phyloP scores from a whole-genome alignment of 768 basidiomycete species.

The Psilocybe sp. region DNA sequence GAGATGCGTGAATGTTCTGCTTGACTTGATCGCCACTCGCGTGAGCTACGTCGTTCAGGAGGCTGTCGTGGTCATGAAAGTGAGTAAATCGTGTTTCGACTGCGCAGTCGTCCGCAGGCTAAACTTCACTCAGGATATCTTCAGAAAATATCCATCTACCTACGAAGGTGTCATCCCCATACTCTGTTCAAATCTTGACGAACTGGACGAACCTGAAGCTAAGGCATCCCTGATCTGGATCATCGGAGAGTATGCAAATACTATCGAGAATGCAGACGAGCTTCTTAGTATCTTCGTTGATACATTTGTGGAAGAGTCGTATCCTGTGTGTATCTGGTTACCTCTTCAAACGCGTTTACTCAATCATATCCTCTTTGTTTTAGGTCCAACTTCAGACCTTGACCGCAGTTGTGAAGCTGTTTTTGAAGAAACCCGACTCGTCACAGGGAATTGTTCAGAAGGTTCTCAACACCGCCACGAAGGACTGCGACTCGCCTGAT shows the following conservation, averaged over 20 bases:
- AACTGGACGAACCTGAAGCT: conserved; percentile 96
- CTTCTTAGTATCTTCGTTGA: conserved; percentile 88
- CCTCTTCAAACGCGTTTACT: not conserved
- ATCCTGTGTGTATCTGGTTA: conserved; percentile 55
- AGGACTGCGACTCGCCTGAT: conserved; percentile 95
- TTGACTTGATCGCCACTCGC: conserved; percentile 89
- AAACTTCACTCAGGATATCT: conserved; percentile 72
- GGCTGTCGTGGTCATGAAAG: conserved; percentile 99
- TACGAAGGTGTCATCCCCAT: conserved; percentile 98
- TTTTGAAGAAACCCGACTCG: conserved; percentile 90
- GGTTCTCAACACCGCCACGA: conserved; percentile 92
- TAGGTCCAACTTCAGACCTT: conserved; percentile 78
- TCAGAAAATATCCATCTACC: conserved; percentile 93
- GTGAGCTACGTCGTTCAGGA: conserved; percentile 99
- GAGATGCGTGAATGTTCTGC: conserved; percentile 88
- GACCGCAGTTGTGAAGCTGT: conserved; percentile 96
- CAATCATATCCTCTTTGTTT: not conserved
- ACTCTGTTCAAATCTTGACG: conserved; percentile 91
- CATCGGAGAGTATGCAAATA: conserved; percentile 96
- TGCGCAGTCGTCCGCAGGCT: not conserved
- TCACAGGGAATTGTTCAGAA: conserved; percentile 90
- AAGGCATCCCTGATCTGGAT: conserved; percentile 99
- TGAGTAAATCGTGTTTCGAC: conserved; percentile 25
- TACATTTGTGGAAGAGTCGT: conserved; percentile 89
- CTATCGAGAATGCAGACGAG: conserved; percentile 96